These are phyloP conservation scores for Geotrichum australiense DNA, from an alignment of 1,139 yeast species.

Conservation along the genomic window DNA sequence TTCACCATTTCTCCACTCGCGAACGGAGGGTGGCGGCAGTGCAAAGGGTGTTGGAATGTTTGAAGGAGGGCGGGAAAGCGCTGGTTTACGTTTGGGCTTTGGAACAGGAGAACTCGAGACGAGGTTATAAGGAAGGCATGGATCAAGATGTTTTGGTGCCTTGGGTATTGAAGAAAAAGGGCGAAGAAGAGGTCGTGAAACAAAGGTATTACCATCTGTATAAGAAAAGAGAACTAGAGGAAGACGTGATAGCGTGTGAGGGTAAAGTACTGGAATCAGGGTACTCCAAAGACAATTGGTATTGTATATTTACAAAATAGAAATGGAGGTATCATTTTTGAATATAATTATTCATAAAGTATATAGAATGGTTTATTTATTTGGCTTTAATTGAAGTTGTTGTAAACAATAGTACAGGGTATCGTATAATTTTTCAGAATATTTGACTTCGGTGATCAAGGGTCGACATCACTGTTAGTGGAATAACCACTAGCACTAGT, in stretches of 20 bases:
- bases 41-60: slow-evolving; percentile 52
- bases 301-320: slow-evolving; percentile 46
- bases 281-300: slow-evolving; percentile 94
- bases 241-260: slow-evolving; percentile 63
- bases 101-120: slow-evolving; percentile 76
- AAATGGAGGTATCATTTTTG: too few species aligned
- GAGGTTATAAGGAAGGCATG: slow-evolving; percentile 86
- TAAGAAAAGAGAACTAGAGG: slow-evolving; percentile 69
- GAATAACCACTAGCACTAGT: slow-evolving; percentile 26
- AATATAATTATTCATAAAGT: too few species aligned
- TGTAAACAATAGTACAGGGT: too few species aligned
- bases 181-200: slow-evolving; percentile 40
- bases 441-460: too few species aligned
- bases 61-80: slow-evolving; percentile 52
- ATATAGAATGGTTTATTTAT: too few species aligned
- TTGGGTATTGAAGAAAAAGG: slow-evolving; percentile 56
- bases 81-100: slow-evolving; percentile 93
- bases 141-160: slow-evolving; percentile 93
- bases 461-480: slow-evolving; percentile 42
- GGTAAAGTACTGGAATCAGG: slow-evolving; percentile 62
- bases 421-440: too few species aligned
- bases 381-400: too few species aligned
- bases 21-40: slow-evolving; percentile 75
- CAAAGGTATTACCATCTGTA: slow-evolving; percentile 87
- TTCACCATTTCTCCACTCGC: slow-evolving; percentile 87